Conservation (phyloP, 495 filamentous ascomycete species). For the Aeminium ludgeri region DNA sequence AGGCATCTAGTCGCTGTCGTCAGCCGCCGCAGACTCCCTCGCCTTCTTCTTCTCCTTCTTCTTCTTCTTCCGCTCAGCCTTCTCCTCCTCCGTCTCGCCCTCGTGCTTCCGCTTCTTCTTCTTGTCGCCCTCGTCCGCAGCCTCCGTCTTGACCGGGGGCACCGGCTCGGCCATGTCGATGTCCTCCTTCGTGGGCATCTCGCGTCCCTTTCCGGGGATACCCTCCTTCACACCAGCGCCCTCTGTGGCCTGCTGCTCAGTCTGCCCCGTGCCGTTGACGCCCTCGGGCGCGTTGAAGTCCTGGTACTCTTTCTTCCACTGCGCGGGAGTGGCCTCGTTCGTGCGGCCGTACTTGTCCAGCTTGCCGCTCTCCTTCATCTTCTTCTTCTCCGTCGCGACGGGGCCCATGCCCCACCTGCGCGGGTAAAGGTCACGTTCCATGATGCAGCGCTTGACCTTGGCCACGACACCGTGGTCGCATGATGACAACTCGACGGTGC, state of each 20-base stretch:
- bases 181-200: conserved; percentile 28
- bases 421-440: conserved; percentile 96
- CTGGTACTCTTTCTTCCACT: conserved; percentile 80
- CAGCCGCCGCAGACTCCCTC: conserved; percentile 3
- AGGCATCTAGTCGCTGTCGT: conserved; percentile 21
- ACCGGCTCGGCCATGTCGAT: conserved; percentile 25
- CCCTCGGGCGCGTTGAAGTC: conserved; percentile 52
- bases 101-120: conserved; percentile 26
- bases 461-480: conserved; percentile 95
- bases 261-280: conserved; percentile 7
- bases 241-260: conserved; percentile 9
- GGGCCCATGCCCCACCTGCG: conserved; percentile 88
- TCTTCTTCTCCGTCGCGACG: conserved; percentile 87
- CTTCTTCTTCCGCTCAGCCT: conserved; percentile 24
- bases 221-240: conserved; percentile 15
- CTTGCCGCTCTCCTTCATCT: conserved; percentile 94
- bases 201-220: conserved; percentile 19
- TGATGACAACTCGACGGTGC: conserved; percentile 72
- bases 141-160: conserved; percentile 11
- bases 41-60: conserved; percentile 24
- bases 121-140: conserved; percentile 13
- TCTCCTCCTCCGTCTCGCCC: conserved; percentile 20
- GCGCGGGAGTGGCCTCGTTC: conserved; percentile 78
- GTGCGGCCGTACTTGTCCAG: conserved; percentile 89
- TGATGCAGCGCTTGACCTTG: conserved; percentile 95